phyloP scores from a whole-genome alignment of 2,329 filamentous ascomycete genomes.

The Trichoderma oligosporum region DNA sequence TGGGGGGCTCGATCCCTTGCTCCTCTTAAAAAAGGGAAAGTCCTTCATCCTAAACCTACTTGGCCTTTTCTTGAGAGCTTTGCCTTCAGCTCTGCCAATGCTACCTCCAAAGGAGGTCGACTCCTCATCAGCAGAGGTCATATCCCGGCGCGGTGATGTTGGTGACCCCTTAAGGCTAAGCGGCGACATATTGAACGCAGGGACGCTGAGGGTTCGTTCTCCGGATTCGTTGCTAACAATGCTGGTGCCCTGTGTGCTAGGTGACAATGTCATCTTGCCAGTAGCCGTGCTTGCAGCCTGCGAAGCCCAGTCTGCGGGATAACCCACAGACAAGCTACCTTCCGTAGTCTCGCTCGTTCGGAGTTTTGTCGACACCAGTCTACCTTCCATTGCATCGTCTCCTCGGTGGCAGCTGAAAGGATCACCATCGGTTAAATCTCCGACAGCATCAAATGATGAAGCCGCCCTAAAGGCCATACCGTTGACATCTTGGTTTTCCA shows the following conservation, averaged over 20 bases:
- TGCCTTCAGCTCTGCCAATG: conserved; percentile 47
- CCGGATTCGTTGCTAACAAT: conserved; percentile 59
- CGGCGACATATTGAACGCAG: conserved; percentile 38
- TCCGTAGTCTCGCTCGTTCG: conserved; percentile 61
- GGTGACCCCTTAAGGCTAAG: conserved; percentile 34
- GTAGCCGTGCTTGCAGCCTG: conserved; percentile 62
- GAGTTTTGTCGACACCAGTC: conserved; percentile 47
- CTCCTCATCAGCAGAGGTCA: conserved; percentile 29
- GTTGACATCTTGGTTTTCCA: conserved; percentile 42
- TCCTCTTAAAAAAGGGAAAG: conserved; percentile 53
- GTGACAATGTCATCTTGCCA: conserved; percentile 60
- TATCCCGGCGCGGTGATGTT: conserved; percentile 25
- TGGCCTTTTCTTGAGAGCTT: conserved; percentile 56
- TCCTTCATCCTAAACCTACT: conserved; percentile 63
- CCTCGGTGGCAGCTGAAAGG: conserved; percentile 41
- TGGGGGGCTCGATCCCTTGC: conserved; percentile 41
- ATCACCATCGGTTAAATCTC: conserved; percentile 48
- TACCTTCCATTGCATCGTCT: conserved; percentile 34
- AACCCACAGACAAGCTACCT: conserved; percentile 52
- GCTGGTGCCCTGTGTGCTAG: conserved; percentile 63
- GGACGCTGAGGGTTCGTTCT: conserved; percentile 47
- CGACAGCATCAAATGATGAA: conserved; percentile 44
- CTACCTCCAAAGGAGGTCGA: conserved; percentile 39
- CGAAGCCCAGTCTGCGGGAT: conserved; percentile 57
- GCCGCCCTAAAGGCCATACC: conserved; percentile 43